Evolutionary conservation across 2,329 filamentous ascomycete species (phyloP), one percentile per base, ranked within the genome.

Genomic region (Monilinia fructicola): DNA sequence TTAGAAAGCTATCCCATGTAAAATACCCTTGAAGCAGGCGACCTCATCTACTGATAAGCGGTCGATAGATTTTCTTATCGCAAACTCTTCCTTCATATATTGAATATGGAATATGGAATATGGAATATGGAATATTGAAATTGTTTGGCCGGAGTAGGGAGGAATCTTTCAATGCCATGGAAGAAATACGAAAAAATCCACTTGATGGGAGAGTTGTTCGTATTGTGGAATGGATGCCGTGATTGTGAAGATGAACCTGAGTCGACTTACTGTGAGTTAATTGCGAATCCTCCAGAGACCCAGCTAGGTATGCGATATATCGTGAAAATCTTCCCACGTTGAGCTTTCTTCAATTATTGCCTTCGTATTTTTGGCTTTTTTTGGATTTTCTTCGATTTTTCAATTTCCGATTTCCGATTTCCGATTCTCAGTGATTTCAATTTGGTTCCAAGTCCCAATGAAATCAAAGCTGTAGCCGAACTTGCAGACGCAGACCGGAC

Each of bases 371-470:
- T 28, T 42, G n/a, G n/a, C n/a, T n/a, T n/a, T n/a, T n/a, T n/a
- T n/a, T n/a, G n/a, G n/a, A n/a, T n/a, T n/a, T n/a, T n/a, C n/a
- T n/a, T n/a, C 21, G 28, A 61, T 62, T 23, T 54, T 31, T 35
- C 21, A 28, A 61, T 62, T 23, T 54, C n/a, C 42, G 26, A 35
- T 61, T 50, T 28, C 14, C 14, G 23, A 52, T 52, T 6, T 38
- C 46, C 58, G 58, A 50, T 40, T 40, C 58, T 61, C 44, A 44
- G 50, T 61, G 23, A 38, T 38, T 38, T 35, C 42, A 21, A 48
- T 54, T 56, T 61, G n/a, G 14, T 59, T 53, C 38, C 52, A 62
- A 55, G 38, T 67, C 53, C 69, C 65, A 59, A 70, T 64, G 31
- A 26, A 46, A 62, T 68, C 48, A 63, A 54, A 66, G 48, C 56